Evolutionary conservation across 1,139 yeast species (phyloP), one percentile per base, ranked within the genome.

Genomic region (Diutina scorzettiae): DNA sequence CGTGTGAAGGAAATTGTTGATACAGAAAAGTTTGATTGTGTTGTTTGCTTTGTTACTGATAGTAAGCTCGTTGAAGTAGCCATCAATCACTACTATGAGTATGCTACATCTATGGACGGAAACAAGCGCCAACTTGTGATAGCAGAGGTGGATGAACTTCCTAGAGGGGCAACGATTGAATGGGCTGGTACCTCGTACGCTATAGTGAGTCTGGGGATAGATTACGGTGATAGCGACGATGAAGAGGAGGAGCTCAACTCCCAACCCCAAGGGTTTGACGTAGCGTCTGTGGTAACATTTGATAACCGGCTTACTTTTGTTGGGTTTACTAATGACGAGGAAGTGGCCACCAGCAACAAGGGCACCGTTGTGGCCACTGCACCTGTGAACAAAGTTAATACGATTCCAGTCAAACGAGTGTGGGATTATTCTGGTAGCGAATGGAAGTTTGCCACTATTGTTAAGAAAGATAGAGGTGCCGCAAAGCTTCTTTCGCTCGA

Each of bases 161-260:
- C 97, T 1, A 73, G 75, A 41, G 67, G 68, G 30, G 93, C 95
- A 0, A 54, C 57, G 12, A 73, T 82, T 17, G 97, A 89, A 60
- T 85, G 95, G 93, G 75, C 83, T 34, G 89, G 87, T 1, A 50
- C 71, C 5, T 57, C 75, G 6, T 75, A 63, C 49, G 66, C 12
- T 66, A 45, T 59, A 61, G 12, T 32, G 3, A 12, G 17, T 25
- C 41, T 61, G 3, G 58, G 53, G 2, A 60, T 55, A 2, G 53
- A 63, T 53, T 64, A 69, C 43, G 73, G 68, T 31, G 71, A 70
- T 41, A 56, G 57, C 28, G 70, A 66, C 21, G 71, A 63, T 11
- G 64, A 57, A 16, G 66, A 60, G 19, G 62, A 54, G 5, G 48
- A 43, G n/a, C 20, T 43, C 41, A 27, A 18, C 16, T 11, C 21